These are phyloP conservation scores for Polytrichum commune DNA, from an alignment of 225 moss, liverwort and hornwort genomes.

Conservation along the genomic window DNA sequence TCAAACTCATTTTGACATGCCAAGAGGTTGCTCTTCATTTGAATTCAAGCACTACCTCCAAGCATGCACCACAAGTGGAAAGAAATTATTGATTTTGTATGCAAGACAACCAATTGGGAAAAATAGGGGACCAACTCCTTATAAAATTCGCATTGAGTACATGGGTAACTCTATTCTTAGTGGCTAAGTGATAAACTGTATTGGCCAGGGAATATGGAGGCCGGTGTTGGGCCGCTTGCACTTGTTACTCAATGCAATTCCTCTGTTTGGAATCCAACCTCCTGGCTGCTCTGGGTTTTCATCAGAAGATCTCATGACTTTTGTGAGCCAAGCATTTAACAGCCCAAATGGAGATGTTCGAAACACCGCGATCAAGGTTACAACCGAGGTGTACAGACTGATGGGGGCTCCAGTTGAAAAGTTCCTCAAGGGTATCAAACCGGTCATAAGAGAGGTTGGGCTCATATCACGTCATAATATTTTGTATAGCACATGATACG, in stretches of 20 bases:
- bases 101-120: too few species aligned
- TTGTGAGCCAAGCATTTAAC: conserved; percentile 78
- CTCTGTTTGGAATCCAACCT: conserved; percentile 83
- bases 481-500: too few species aligned
- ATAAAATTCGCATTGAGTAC: too few species aligned
- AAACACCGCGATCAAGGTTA: conserved; percentile 84
- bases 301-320: conserved; percentile 74
- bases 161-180: too few species aligned
- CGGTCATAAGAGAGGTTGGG: conserved; percentile 79
- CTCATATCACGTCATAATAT: too few species aligned
- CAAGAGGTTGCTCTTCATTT: too few species aligned
- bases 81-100: too few species aligned
- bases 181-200: not conserved
- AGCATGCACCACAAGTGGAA: too few species aligned
- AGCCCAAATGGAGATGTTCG: conserved; percentile 91
- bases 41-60: too few species aligned
- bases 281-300: conserved; percentile 57
- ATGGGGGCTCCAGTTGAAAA: conserved; percentile 85
- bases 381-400: conserved; percentile 75
- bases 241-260: conserved; percentile 73
- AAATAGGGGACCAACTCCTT: too few species aligned
- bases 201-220: conserved; percentile 73
- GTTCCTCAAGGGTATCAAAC: conserved; percentile 88
- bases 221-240: conserved; percentile 82
- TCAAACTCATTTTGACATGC: too few species aligned